Conservation (phyloP, 2,329 filamentous ascomycete species). For the Davidsoniella eucalypti region DNA sequence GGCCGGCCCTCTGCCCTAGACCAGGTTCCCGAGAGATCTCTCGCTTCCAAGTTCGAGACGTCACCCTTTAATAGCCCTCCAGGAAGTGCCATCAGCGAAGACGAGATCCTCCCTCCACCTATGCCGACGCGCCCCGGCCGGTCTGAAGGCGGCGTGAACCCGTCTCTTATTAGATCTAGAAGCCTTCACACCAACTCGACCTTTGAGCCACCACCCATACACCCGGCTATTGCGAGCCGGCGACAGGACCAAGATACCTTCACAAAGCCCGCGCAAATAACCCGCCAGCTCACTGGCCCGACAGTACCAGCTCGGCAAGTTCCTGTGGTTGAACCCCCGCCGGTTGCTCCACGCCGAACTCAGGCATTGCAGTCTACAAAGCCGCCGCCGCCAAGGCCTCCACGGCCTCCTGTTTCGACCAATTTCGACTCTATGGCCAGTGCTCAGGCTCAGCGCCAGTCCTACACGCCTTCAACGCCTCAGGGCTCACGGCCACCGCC, state of each 20-base stretch:
- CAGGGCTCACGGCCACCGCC: slow-evolving; percentile 7
- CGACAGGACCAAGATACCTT: slow-evolving; percentile 8
- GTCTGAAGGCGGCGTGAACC: slow-evolving; percentile 1
- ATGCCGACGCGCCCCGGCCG: slow-evolving; percentile 16
- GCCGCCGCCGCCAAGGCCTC: slow-evolving; percentile 9
- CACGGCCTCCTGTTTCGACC: slow-evolving; percentile 5
- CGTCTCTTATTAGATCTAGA: slow-evolving; percentile 11
- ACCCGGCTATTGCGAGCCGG: slow-evolving; percentile 3
- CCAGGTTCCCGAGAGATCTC: background rate
- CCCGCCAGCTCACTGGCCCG: slow-evolving; percentile 11
- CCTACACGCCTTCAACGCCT: slow-evolving; percentile 3
- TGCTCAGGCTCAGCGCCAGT: background rate
- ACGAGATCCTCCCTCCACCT: slow-evolving; percentile 17
- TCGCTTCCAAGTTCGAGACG: slow-evolving; percentile 23
- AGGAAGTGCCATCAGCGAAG: slow-evolving; percentile 36
- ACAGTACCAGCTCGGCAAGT: slow-evolving; percentile 5
- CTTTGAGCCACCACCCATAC: slow-evolving; percentile 11
- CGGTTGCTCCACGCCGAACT: slow-evolving; percentile 6
- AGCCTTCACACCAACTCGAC: slow-evolving; percentile 11
- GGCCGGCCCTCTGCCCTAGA: slow-evolving; percentile 6
- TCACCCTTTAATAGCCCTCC: slow-evolving; percentile 85
- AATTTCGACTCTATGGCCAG: slow-evolving; percentile 1
- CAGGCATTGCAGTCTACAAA: slow-evolving; percentile 6
- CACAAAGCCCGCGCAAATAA: slow-evolving; percentile 4
- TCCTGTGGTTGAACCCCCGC: slow-evolving; percentile 7